These are phyloP conservation scores for Sonneratia caseolaris DNA, from an alignment of 345 rosid species.

Conservation along the genomic window DNA sequence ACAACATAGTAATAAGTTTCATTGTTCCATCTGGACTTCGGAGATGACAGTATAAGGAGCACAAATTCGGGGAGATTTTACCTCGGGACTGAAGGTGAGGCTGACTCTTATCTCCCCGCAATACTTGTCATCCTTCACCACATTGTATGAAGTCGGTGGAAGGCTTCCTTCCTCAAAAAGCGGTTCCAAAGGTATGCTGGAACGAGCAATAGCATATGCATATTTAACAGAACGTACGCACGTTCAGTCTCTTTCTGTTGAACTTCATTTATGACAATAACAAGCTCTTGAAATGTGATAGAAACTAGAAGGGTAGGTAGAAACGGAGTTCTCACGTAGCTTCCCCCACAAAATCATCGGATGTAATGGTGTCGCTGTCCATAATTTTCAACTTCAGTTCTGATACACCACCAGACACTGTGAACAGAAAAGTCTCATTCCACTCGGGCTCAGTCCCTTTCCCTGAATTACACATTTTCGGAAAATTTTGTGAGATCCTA, in stretches of 20 bases:
- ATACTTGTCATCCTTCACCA: conserved; percentile 54
- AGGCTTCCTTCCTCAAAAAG: conserved; percentile 48
- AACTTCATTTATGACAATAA: neutral
- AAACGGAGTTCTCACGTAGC: conserved; percentile 33
- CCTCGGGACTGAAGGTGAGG: conserved; percentile 64
- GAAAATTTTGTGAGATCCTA: neutral
- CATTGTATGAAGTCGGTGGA: conserved; percentile 53
- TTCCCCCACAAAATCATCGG: conserved; percentile 68
- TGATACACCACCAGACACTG: conserved; percentile 35
- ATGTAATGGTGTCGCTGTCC: conserved; percentile 51
- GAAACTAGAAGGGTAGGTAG: neutral
- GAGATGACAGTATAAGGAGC: neutral
- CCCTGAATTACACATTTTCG: conserved; percentile 22
- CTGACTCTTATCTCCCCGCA: conserved; percentile 61
- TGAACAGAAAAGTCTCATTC: conserved; percentile 73
- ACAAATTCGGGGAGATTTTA: conserved; percentile 13
- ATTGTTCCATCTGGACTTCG: neutral
- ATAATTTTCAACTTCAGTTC: conserved; percentile 47
- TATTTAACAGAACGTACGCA: too few species aligned
- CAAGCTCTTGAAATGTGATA: too few species aligned
- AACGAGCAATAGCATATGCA: neutral
- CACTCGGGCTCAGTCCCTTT: conserved; percentile 59
- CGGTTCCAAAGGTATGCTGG: conserved; percentile 54
- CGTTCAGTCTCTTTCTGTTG: neutral
- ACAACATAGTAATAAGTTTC: neutral